Percentiles rank a stretch among this genome's conserved stretches.
Conservation (phyloP, 2,329 filamentous ascomycete species). For the Trichoderma breve region DNA sequence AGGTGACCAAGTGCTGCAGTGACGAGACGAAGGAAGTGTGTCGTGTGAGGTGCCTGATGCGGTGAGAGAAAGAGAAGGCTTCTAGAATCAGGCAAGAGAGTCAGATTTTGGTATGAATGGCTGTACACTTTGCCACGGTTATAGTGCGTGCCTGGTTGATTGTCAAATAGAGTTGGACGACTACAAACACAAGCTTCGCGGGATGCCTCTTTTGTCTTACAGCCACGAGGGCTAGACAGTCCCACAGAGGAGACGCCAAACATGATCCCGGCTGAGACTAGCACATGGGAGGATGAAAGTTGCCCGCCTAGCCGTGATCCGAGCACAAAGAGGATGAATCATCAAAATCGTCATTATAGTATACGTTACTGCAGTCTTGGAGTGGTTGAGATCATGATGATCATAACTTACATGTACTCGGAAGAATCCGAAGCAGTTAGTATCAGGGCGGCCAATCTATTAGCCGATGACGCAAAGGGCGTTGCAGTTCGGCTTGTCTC, state of each 20-base stretch:
- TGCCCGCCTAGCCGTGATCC: neutral
- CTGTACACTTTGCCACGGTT: neutral
- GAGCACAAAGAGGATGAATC: neutral
- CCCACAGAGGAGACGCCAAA: conserved; percentile 1
- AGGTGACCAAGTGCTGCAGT: conserved; percentile 5
- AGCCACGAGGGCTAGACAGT: neutral
- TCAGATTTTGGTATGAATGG: neutral
- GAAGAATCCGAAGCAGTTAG: neutral
- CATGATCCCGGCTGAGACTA: neutral
- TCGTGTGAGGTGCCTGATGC: neutral
- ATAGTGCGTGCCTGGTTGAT: neutral
- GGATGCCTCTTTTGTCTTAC: neutral
- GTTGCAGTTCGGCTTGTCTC: neutral
- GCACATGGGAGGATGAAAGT: neutral
- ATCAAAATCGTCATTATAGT: neutral
- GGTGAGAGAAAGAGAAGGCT: neutral
- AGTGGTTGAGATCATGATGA: neutral
- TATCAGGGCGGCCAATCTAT: neutral
- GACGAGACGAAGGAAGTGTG: neutral
- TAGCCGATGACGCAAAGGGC: neutral
- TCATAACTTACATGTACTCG: neutral
- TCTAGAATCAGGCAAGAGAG: neutral
- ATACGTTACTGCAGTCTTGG: neutral
- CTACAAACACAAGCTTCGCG: conserved; percentile 12
- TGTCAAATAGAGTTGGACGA: neutral